Evolutionary conservation across 2,329 filamentous ascomycete genomes (phyloP).

Genomic region (Xylariaceae sp.): DNA sequence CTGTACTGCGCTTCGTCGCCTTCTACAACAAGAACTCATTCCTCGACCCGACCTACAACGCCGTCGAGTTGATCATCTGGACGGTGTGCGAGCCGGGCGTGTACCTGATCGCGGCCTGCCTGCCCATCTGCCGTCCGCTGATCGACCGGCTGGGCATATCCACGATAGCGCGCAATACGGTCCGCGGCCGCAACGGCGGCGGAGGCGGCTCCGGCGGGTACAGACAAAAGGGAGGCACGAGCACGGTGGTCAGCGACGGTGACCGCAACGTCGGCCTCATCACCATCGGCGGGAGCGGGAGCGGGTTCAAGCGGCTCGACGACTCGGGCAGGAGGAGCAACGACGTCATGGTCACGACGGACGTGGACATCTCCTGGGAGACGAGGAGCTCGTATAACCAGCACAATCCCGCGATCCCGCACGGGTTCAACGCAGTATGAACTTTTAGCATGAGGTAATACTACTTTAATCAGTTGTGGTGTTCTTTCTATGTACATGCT

Average conservation of each 20-base stretch:
- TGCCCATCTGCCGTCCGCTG: constrained; percentile 6
- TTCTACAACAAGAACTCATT: constrained; percentile 17
- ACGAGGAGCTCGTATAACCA: neutral
- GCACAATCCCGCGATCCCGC: neutral
- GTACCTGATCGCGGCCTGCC: constrained; percentile 6
- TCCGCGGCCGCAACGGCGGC: neutral
- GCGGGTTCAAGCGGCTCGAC: neutral
- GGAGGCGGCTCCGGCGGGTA: too few relatives aligned
- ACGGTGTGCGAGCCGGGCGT: constrained; percentile 4
- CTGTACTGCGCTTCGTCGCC: constrained; percentile 25
- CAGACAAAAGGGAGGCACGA: neutral
- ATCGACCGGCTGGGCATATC: constrained; percentile 3
- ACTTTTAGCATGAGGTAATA: too few relatives aligned
- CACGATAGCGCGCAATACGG: neutral
- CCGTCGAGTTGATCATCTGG: constrained; percentile 1
- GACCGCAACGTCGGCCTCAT: neutral
- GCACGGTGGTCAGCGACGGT: neutral
- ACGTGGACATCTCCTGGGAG: neutral
- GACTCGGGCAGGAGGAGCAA: neutral
- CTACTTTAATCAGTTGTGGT: neutral
- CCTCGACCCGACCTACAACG: constrained; percentile 5
- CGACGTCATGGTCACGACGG: neutral
- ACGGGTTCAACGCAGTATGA: too few relatives aligned
- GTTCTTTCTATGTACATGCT: too few relatives aligned
- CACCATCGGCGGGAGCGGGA: neutral